Base-by-base conservation (phyloP, 1,284 basidiomycete species). In the Cystobasidiaceae sp. region DNA sequence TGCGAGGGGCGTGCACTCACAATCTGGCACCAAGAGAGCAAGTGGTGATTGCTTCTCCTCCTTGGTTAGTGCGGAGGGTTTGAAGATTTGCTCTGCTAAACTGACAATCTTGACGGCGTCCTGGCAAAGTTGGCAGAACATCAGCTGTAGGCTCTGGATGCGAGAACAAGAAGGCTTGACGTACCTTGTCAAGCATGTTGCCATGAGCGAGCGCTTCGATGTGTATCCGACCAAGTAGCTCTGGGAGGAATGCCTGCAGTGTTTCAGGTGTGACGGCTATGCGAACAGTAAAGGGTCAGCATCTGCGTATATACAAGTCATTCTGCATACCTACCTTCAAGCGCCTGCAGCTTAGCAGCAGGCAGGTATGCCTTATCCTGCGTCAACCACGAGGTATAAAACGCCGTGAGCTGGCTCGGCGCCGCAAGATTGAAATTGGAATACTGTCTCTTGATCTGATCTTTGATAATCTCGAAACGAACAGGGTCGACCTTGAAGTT, bases 391-490 rank as follows among this genome's bases (percentile, higher is more conserved):
- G 83, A 82, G 23, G 81, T 80, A 76, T 86, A 93, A 77, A 89
- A 90, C 71, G 88, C 85, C 3, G 89, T 88, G 28, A 97, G 81
- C 21, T 83, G 80, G 77, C 89, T 93, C 0, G 91, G 88, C 75
- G 93, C 88, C 27, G 85, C 85, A 68, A 97, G 82, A 76, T 85
- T 86, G 77, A 93, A 92, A 78, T 97, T 98, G 71, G 86, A 82
- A 83, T 87, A 90, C 67, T 86, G 83, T 68, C 85, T 82, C 75
- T 84, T 84, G 39, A 85, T 79, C 86, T 90, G 85, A 77, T 97
- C 92, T 75, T 88, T 89, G 75, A 96, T 84, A 54, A 97, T 84
- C 51, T 82, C 83, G 67, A 97, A 84, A 66, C 93, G 82, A 63
- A 87, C 83, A 25, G 83, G 78, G 71, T 86, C 82, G 33, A 96